Conservation (phyloP, 2,329 filamentous ascomycete species). For the Ophiostoma sp. region DNA sequence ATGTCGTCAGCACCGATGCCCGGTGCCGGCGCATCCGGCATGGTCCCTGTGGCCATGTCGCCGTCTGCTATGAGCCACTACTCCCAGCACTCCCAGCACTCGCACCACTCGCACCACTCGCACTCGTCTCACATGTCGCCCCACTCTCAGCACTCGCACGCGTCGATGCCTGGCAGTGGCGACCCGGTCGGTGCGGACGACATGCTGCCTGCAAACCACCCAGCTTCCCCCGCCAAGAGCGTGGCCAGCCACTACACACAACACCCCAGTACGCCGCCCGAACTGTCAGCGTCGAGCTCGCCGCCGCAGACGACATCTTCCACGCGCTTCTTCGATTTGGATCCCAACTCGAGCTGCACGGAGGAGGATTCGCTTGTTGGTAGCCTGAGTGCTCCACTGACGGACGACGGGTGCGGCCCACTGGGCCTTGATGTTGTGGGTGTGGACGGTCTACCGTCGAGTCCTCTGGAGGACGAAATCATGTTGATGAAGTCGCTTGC, state of each 20-base stretch:
- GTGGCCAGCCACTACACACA: constrained; percentile 46
- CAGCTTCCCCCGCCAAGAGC: constrained; percentile 48
- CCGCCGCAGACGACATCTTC: constrained; percentile 39
- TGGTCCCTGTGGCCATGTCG: constrained; percentile 29
- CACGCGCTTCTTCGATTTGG: constrained; percentile 44
- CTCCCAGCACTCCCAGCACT: constrained; percentile 46
- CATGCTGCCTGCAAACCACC: constrained; percentile 27
- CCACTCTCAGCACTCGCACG: background rate
- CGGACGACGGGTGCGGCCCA: constrained; percentile 25
- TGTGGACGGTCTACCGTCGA: constrained; percentile 33
- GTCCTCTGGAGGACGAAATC: constrained; percentile 40
- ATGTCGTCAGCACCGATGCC: constrained; percentile 40
- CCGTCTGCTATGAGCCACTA: constrained; percentile 44
- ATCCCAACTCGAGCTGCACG: constrained; percentile 36
- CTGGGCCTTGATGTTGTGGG: constrained; percentile 29
- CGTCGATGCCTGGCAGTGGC: background rate
- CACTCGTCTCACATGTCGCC: background rate
- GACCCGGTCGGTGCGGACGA: constrained; percentile 18
- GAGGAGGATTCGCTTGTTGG: constrained; percentile 27
- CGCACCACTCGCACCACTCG: constrained; percentile 25
- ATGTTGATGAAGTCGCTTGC: constrained; percentile 42
- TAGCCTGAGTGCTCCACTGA: constrained; percentile 33
- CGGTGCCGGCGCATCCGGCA: constrained; percentile 25
- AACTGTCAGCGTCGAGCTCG: constrained; percentile 56
- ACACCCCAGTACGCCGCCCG: constrained; percentile 45